Conservation (phyloP, 2,329 filamentous ascomycete species). For the Fusarium sp. region DNA sequence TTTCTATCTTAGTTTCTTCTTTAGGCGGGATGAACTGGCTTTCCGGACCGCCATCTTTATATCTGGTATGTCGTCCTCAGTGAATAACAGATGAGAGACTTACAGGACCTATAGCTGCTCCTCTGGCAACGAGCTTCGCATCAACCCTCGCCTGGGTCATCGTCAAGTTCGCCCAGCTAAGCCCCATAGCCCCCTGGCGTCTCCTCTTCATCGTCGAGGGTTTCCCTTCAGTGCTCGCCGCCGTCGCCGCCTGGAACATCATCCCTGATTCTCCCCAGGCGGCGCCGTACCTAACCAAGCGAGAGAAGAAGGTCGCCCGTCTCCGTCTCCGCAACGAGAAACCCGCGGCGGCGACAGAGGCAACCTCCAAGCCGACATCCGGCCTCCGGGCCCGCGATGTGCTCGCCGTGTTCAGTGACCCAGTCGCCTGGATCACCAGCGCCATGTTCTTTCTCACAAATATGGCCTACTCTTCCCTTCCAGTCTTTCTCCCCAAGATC, state of each 20-base stretch:
- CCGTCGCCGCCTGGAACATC: conserved; percentile 78
- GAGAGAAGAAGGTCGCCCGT: conserved; percentile 77
- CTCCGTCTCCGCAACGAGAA: conserved; percentile 72
- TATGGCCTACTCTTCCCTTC: conserved; percentile 87
- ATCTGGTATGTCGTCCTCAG: conserved; percentile 63
- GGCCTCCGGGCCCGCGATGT: conserved; percentile 68
- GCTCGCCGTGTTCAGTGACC: conserved; percentile 55
- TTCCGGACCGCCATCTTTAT: conserved; percentile 89
- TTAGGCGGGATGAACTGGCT: conserved; percentile 78
- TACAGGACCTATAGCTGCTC: conserved; percentile 75
- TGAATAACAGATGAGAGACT: conserved; percentile 1
- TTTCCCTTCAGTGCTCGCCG: conserved; percentile 82
- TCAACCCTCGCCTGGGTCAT: conserved; percentile 85
- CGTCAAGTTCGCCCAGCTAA: conserved; percentile 71
- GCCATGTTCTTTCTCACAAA: conserved; percentile 90
- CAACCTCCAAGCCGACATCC: conserved; percentile 31
- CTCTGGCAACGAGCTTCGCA: conserved; percentile 81
- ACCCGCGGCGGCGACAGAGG: conserved; percentile 24
- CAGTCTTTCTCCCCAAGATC: conserved; percentile 88
- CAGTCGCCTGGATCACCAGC: conserved; percentile 74
- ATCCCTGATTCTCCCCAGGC: conserved; percentile 81
- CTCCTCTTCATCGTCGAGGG: conserved; percentile 86
- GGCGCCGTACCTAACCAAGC: conserved; percentile 71
- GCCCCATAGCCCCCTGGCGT: conserved; percentile 85
- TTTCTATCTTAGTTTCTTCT: conserved; percentile 74